A percentile compares a stretch with the other conserved stretches of the same genome.
phyloP scores from a whole-genome alignment of 306 rosid genomes.

The Ammopiptanthus mongolicus region DNA sequence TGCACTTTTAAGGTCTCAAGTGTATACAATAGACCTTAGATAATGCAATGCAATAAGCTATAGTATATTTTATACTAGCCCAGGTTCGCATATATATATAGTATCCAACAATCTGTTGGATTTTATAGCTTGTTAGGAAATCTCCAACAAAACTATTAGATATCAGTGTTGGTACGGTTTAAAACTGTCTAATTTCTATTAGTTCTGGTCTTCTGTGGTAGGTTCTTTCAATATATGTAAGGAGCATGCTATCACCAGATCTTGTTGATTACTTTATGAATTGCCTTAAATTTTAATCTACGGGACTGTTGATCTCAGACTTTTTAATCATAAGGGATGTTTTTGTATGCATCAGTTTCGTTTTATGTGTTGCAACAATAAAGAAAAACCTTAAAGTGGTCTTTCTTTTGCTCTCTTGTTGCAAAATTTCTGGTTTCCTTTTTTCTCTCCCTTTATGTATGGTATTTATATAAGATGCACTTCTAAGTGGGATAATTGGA shows the following conservation, averaged over 20 bases:
- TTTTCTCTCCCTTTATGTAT: neutral
- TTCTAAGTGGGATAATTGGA: neutral
- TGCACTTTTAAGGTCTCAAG: constrained; percentile 7
- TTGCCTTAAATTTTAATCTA: neutral
- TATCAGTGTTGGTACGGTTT: constrained; percentile 5
- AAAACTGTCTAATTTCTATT: neutral
- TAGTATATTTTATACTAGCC: neutral
- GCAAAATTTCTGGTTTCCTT: neutral
- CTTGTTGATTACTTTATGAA: constrained; percentile 2
- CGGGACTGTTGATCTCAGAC: neutral
- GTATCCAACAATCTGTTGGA: constrained; percentile 21
- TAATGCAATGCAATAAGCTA: constrained; percentile 19
- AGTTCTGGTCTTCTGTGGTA: neutral
- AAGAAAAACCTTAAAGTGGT: too few relatives aligned
- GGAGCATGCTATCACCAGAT: constrained; percentile 4
- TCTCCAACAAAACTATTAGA: neutral
- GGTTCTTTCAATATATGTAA: constrained; percentile 8
- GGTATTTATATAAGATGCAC: neutral
- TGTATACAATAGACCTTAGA: constrained; percentile 8
- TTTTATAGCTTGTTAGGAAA: constrained; percentile 4
- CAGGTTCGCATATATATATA: neutral
- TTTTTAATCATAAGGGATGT: neutral
- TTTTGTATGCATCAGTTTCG: neutral
- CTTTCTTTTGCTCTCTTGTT: neutral
- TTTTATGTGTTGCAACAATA: neutral